phyloP scores from a whole-genome alignment of 2,329 filamentous ascomycete species.

The Cladosporium sp. region DNA sequence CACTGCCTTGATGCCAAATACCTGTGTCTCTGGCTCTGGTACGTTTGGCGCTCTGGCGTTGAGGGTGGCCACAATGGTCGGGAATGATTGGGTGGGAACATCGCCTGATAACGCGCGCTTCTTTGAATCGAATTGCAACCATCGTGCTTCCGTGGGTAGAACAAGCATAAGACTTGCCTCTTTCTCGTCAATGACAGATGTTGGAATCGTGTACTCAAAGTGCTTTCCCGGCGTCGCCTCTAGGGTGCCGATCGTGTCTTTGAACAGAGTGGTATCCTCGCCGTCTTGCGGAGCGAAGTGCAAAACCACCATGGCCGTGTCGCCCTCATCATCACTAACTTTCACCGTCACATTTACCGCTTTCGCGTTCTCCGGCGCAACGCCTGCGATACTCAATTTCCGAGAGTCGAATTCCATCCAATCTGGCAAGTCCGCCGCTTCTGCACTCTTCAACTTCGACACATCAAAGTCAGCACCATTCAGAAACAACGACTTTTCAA shows the following conservation, averaged over 20 bases:
- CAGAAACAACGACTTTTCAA: conserved; percentile 32
- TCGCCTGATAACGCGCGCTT: conserved; percentile 45
- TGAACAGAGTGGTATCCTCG: conserved; percentile 37
- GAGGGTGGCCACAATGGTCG: conserved; percentile 39
- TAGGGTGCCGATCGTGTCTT: conserved; percentile 39
- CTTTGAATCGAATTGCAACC: conserved; percentile 46
- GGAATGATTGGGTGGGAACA: conserved; percentile 40
- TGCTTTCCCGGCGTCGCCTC: conserved; percentile 46
- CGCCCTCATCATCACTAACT: conserved; percentile 55
- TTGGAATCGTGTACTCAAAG: conserved; percentile 46
- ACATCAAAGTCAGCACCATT: conserved; percentile 40
- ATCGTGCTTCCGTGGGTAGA: conserved; percentile 39
- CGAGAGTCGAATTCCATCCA: conserved; percentile 66
- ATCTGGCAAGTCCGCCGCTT: conserved; percentile 51
- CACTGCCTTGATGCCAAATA: conserved; percentile 37
- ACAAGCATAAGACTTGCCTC: conserved; percentile 41
- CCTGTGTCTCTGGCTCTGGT: conserved; percentile 35
- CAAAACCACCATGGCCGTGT: conserved; percentile 56
- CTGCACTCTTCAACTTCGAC: conserved; percentile 48
- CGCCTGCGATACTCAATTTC: conserved; percentile 61
- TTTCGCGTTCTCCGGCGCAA: conserved; percentile 53
- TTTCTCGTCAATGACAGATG: conserved; percentile 37
- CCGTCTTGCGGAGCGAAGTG: conserved; percentile 34
- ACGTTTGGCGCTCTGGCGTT: conserved; percentile 33
- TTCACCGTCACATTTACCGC: conserved; percentile 60